Conservation (phyloP, 345 rosid species). For the Citrus unshiu region DNA sequence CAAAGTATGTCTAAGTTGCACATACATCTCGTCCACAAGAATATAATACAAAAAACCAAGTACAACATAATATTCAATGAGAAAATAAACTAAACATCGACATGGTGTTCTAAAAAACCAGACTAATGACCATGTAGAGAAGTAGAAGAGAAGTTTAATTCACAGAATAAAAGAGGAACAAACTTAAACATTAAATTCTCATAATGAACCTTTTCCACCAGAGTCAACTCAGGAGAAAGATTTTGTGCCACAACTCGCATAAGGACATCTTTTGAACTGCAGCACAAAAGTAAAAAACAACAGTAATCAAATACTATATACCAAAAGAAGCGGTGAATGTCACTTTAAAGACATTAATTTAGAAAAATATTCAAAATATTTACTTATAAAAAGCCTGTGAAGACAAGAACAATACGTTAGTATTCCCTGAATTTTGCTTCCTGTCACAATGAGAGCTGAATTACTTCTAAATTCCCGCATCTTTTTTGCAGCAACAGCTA, state of each 20-base stretch:
- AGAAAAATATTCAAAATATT: slow-evolving; percentile 2
- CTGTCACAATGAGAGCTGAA: slow-evolving; percentile 63
- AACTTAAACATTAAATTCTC: background rate
- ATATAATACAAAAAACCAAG: background rate
- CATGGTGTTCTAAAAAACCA: background rate
- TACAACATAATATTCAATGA: background rate
- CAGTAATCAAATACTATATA: slow-evolving; percentile 8
- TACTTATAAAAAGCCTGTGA: background rate
- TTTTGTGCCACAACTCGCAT: slow-evolving; percentile 98
- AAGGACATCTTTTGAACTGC: slow-evolving; percentile 93
- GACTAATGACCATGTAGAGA: background rate
- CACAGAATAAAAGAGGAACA: background rate
- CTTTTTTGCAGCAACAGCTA: slow-evolving; percentile 79
- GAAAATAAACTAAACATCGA: background rate
- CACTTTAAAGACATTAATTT: background rate
- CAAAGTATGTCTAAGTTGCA: background rate
- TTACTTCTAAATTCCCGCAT: slow-evolving; percentile 79
- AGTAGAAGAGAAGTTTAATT: background rate
- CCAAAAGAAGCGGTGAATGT: background rate
- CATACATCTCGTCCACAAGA: background rate
- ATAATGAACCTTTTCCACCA: slow-evolving; percentile 70
- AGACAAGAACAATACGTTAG: slow-evolving; percentile 60
- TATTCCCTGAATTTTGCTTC: slow-evolving; percentile 79
- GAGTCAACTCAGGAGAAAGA: slow-evolving; percentile 82
- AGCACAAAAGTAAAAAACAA: slow-evolving; percentile 13